Evolutionary conservation across 495 filamentous ascomycete species (phyloP), one percentile per base, ranked within the genome.

Genomic region (Trichodelitschia bisporula): DNA sequence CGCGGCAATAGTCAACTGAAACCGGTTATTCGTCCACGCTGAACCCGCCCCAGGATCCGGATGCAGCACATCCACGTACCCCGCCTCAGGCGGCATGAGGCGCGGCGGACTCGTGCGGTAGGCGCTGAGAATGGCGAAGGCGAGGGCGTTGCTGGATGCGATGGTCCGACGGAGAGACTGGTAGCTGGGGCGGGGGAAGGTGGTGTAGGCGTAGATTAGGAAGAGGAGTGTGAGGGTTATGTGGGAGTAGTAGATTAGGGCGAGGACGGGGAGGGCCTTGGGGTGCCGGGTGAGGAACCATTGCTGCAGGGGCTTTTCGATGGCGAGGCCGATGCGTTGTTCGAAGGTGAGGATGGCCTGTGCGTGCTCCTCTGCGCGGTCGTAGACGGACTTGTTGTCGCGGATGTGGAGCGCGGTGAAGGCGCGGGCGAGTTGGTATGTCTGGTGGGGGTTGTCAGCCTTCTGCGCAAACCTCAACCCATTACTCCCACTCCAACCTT

Each of bases 401-500:
- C 27, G 27, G 18, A 39, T 31, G 16, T 35, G 26, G 16, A 18
- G 23, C 18, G 32, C 36, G 4, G 33, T 35, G 28, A 33, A 35
- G 2, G 33, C 36, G 11, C 36, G 36, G 15, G 36, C 36, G 12
- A 36, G 33, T 35, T 39, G 36, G 21, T 39, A 39, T 15, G 18
- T n/a, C 36, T 39, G 6, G 5, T 5, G 26, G 17, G 14, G 4
- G 19, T 18, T 14, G 15, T 11, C 8, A 29, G 10, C 8, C 27
- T 15, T 11, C 8, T 8, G 10, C 14, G 15, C 8, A 14, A n/a
- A n/a, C n/a, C n/a, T n/a, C n/a, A n/a, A n/a, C n/a, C n/a, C n/a
- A n/a, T n/a, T n/a, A n/a, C n/a, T n/a, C n/a, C n/a, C n/a, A n/a
- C n/a, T n/a, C n/a, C n/a, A n/a, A n/a, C n/a, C n/a, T n/a, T n/a